These are phyloP conservation scores for Amylocarpus encephaloides DNA, from an alignment of 2,329 filamentous ascomycete species.

Conservation along the genomic window DNA sequence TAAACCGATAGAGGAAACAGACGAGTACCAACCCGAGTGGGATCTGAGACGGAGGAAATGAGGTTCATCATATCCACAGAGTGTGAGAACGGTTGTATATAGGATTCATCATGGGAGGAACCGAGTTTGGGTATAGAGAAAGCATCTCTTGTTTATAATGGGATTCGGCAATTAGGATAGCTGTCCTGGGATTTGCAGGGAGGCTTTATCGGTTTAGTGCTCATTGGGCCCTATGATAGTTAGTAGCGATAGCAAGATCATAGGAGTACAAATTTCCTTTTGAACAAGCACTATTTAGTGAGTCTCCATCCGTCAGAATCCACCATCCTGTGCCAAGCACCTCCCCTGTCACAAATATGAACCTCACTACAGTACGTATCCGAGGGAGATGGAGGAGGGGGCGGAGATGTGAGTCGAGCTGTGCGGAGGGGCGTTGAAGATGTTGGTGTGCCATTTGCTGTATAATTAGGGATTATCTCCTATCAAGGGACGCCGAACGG, in stretches of 20 bases:
- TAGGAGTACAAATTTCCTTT: too few species aligned
- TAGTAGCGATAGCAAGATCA: too few species aligned
- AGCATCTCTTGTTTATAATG: background rate
- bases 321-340: too few species aligned
- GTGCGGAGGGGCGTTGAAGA: constrained; percentile 8
- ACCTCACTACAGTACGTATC: constrained; percentile 1
- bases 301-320: too few species aligned
- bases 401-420: constrained; percentile 15
- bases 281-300: too few species aligned
- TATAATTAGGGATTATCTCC: constrained; percentile 15
- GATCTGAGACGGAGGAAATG: constrained; percentile 21
- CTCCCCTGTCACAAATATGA: too few species aligned
- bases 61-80: background rate
- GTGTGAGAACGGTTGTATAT: too few species aligned
- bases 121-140: background rate
- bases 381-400: constrained; percentile 11
- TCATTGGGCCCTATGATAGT: too few species aligned
- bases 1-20: too few species aligned
- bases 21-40: constrained; percentile 20
- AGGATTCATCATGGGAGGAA: too few species aligned
- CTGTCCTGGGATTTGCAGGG: too few species aligned
- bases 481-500: constrained; percentile 11
- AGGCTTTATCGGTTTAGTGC: too few species aligned
- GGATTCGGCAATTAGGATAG: background rate
- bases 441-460: constrained; percentile 11